These are phyloP conservation scores for Vanderwaltozyma yarrowii DNA, from an alignment of 805 yeast genomes.

Conservation along the genomic window DNA sequence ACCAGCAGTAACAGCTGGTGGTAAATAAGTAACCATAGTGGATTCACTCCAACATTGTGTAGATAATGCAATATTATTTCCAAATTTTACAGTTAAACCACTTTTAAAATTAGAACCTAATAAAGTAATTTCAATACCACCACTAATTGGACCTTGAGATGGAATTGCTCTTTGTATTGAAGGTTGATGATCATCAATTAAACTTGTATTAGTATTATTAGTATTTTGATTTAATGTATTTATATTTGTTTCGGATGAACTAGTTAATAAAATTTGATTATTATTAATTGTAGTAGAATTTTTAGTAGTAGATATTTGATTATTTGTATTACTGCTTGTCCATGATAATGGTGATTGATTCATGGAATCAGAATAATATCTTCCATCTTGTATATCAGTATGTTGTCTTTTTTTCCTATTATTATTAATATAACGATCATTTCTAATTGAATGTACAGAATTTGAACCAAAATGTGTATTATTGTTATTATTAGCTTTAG, in stretches of 20 bases:
- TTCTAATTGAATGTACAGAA: not conserved
- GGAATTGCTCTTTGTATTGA: slow-evolving; percentile 83
- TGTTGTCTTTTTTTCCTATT: slow-evolving; percentile 3
- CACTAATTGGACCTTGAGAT: slow-evolving; percentile 89
- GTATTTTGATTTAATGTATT: not conserved
- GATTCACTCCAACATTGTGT: slow-evolving; percentile 96
- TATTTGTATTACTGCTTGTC: slow-evolving; percentile 5
- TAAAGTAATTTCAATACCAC: slow-evolving; percentile 91
- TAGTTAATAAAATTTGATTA: not conserved
- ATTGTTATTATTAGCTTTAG: no score
- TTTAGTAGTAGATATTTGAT: not conserved
- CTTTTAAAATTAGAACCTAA: slow-evolving; percentile 80
- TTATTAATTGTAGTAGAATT: not conserved
- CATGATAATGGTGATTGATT: slow-evolving; percentile 19
- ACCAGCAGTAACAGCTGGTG: slow-evolving; percentile 84
- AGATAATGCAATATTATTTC: slow-evolving; percentile 64
- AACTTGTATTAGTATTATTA: not conserved
- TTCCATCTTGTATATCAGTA: not conserved
- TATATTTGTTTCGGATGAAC: not conserved
- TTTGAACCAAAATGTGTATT: not conserved
- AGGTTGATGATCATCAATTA: slow-evolving; percentile 30
- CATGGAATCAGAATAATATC: not conserved
- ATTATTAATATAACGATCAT: not conserved
- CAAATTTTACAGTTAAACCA: slow-evolving; percentile 78
- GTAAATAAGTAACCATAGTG: slow-evolving; percentile 86